These are phyloP conservation scores for Auricularia cornea DNA, from an alignment of 768 basidiomycete species.

Conservation along the genomic window DNA sequence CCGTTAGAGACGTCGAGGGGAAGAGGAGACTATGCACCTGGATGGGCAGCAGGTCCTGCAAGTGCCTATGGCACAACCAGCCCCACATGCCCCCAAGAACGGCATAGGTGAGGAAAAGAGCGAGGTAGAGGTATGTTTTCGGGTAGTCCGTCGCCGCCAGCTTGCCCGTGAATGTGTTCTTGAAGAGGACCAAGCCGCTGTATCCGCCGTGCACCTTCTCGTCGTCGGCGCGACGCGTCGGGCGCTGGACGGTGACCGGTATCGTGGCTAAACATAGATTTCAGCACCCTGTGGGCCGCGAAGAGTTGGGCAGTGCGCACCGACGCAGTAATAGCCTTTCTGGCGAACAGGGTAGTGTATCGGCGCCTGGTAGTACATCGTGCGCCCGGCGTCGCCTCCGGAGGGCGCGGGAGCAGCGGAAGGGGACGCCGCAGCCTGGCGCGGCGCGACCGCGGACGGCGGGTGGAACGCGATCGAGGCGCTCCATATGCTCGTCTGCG, in stretches of 20 bases:
- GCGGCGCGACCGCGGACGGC: not conserved
- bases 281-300: too few relatives aligned
- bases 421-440: constrained; percentile 7
- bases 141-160: constrained; percentile 93
- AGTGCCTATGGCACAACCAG: constrained; percentile 71
- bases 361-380: constrained; percentile 53
- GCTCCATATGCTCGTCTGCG: constrained; percentile 83
- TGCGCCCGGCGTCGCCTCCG: constrained; percentile 16
- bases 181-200: constrained; percentile 72
- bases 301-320: too few relatives aligned
- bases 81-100: constrained; percentile 68
- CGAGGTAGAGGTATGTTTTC: constrained; percentile 90
- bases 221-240: not conserved
- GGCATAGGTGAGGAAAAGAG: constrained; percentile 73
- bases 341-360: constrained; percentile 77
- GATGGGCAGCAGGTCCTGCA: constrained; percentile 78
- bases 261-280: constrained; percentile 52
- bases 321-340: constrained; percentile 95
- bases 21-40: too few relatives aligned
- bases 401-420: not conserved
- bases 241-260: constrained; percentile 63
- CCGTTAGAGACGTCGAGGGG: too few relatives aligned
- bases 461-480: constrained; percentile 59
- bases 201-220: constrained; percentile 52
- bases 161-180: constrained; percentile 80